phyloP scores from a whole-genome alignment of 805 yeast species.

The Zygotorulaspora sp. region DNA sequence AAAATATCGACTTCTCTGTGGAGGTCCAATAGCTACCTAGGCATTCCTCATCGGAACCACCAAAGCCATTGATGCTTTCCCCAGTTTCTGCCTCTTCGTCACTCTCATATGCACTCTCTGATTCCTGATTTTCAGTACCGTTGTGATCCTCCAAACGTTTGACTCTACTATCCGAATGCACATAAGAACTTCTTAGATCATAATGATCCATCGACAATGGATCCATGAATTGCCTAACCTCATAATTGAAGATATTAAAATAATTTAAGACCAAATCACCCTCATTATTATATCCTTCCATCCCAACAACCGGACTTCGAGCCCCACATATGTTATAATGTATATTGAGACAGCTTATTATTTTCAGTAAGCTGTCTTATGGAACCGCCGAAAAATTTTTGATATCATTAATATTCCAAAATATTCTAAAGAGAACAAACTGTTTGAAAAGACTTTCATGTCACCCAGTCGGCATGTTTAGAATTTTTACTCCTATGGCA shows the following conservation, averaged over 20 bases:
- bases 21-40: constrained; percentile 30
- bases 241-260: constrained; percentile 20
- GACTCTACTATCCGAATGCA: constrained; percentile 19
- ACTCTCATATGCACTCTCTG: constrained; percentile 10
- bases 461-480: not conserved
- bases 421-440: not conserved
- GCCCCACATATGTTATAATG: no score
- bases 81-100: constrained; percentile 14
- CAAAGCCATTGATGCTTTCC: constrained; percentile 7
- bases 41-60: constrained; percentile 7
- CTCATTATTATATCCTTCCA: constrained; percentile 4
- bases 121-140: constrained; percentile 2
- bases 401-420: not conserved
- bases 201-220: constrained; percentile 13
- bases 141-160: constrained; percentile 11
- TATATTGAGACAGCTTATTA: not conserved
- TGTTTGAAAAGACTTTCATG: not conserved
- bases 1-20: constrained; percentile 30
- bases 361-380: not conserved
- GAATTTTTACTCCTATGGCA: constrained; percentile 3
- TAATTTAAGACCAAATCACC: constrained; percentile 17
- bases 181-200: constrained; percentile 18
- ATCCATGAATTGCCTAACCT: constrained; percentile 19
- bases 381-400: constrained; percentile 1
- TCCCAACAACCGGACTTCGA: constrained; percentile 7